phyloP scores from a whole-genome alignment of 2,329 filamentous ascomycete species.

The Aspergillus aculeatinus region DNA sequence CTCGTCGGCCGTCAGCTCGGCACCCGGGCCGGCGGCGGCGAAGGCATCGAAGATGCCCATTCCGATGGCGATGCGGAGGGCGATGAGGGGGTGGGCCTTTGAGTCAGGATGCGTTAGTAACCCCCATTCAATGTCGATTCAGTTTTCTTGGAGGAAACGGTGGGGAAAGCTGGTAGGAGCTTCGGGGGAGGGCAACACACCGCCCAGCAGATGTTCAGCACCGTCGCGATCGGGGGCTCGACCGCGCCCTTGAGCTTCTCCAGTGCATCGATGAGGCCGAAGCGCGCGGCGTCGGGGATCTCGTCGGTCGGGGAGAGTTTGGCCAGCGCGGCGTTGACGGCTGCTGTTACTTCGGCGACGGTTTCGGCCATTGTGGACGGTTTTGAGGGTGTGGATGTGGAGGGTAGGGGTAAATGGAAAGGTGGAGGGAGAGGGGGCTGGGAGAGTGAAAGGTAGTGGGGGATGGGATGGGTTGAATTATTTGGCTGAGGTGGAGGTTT shows the following conservation, averaged over 20 bases:
- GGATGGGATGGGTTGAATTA: too few relatives aligned
- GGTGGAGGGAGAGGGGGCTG: too few relatives aligned
- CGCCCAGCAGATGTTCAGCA: slow-evolving; percentile 10
- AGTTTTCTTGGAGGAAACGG: too few relatives aligned
- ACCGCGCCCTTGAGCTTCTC: slow-evolving; percentile 13
- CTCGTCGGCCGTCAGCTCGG: slow-evolving; percentile 15
- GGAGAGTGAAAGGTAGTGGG: too few relatives aligned
- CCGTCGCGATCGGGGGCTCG: slow-evolving; percentile 9
- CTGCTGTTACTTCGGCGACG: neutral
- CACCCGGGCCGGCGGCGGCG: neutral
- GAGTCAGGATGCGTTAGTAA: too few relatives aligned
- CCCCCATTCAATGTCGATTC: too few relatives aligned
- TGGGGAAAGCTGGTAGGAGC: too few relatives aligned
- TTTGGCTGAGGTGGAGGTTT: too few relatives aligned
- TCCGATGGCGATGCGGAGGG: slow-evolving; percentile 15
- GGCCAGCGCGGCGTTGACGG: slow-evolving; percentile 7
- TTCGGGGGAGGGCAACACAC: neutral
- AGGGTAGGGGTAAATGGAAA: too few relatives aligned
- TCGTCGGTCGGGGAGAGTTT: slow-evolving; percentile 13
- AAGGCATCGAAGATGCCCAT: slow-evolving; percentile 27
- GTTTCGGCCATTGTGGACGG: too few relatives aligned
- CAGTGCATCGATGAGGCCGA: slow-evolving; percentile 12
- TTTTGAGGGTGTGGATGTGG: too few relatives aligned
- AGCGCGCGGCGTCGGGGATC: slow-evolving; percentile 17
- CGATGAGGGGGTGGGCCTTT: too few relatives aligned